Conservation (phyloP, 2,329 filamentous ascomycete species). For the Aspergillus tamarii region DNA sequence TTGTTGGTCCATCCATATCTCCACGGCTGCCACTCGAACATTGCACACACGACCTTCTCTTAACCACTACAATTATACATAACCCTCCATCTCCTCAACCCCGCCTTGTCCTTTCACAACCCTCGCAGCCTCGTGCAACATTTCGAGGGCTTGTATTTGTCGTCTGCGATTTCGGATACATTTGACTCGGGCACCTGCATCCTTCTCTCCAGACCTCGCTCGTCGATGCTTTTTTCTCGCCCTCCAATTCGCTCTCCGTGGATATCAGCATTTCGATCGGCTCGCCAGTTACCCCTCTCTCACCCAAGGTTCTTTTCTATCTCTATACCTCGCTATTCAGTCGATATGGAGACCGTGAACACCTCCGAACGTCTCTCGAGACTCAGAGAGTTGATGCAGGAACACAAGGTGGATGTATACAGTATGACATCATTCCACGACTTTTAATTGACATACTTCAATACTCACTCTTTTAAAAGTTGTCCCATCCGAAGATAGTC, state of each 20-base stretch:
- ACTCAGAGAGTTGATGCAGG: conserved; percentile 83
- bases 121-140: conserved; percentile 17
- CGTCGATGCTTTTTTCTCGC: conserved; percentile 41
- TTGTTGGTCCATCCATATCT: conserved; percentile 13
- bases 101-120: conserved; percentile 1
- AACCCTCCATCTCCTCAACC: conserved; percentile 2
- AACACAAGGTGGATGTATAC: conserved; percentile 87
- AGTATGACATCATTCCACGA: conserved; percentile 57
- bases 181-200: conserved; percentile 23
- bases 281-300: conserved; percentile 27
- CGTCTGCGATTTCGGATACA: conserved; percentile 16
- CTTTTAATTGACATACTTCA: conserved; percentile 15
- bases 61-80: conserved; percentile 8
- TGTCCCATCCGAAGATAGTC: conserved; percentile 93
- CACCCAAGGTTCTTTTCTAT: conserved; percentile 43
- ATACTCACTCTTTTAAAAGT: conserved; percentile 61
- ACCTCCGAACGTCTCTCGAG: conserved; percentile 75
- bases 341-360: conserved; percentile 76
- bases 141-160: conserved; percentile 13
- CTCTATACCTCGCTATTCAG: conserved; percentile 37
- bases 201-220: conserved; percentile 9
- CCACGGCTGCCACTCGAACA: conserved; percentile 6
- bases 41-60: conserved; percentile 12
- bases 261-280: conserved; percentile 33
- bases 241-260: conserved; percentile 33